Evolutionary conservation across 768 basidiomycete species (phyloP).

Genomic region (Amanita rubescens): DNA sequence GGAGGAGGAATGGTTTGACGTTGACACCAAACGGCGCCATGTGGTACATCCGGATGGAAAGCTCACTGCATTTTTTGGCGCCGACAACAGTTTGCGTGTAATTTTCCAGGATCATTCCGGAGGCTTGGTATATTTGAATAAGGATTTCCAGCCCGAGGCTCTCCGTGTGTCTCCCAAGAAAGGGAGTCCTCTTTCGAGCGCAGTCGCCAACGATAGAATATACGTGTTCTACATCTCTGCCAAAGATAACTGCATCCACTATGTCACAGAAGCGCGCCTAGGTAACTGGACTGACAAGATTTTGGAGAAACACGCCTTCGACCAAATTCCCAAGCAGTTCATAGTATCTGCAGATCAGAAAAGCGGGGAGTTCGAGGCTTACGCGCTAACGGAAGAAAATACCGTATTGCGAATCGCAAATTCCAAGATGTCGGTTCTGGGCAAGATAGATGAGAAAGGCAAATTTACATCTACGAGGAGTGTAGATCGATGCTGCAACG

Average conservation of each 20-base stretch:
- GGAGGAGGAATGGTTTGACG: constrained; percentile 13
- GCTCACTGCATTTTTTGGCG: constrained; percentile 3
- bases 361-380: neutral
- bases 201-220: neutral
- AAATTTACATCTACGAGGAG: constrained; percentile 5
- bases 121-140: constrained; percentile 5
- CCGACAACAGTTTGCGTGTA: neutral
- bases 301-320: neutral
- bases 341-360: too few relatives aligned
- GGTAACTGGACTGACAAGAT: constrained; percentile 1
- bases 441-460: constrained; percentile 2
- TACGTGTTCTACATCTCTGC: constrained; percentile 9
- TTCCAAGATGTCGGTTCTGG: constrained; percentile 3
- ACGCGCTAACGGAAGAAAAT: constrained; percentile 7
- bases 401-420: neutral
- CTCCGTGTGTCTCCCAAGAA: neutral
- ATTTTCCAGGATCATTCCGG: constrained; percentile 12
- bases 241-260: constrained; percentile 6
- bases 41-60: constrained; percentile 19
- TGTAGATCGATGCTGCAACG: constrained; percentile 7
- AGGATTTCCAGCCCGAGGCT: neutral
- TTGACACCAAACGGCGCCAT: constrained; percentile 17
- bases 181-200: neutral
- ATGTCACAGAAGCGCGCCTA: neutral
- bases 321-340: neutral